Percentiles rank a stretch among this genome's conserved stretches.
These are phyloP conservation scores for Butyriboletus loyo DNA, from an alignment of 768 basidiomycete species.

Conservation along the genomic window DNA sequence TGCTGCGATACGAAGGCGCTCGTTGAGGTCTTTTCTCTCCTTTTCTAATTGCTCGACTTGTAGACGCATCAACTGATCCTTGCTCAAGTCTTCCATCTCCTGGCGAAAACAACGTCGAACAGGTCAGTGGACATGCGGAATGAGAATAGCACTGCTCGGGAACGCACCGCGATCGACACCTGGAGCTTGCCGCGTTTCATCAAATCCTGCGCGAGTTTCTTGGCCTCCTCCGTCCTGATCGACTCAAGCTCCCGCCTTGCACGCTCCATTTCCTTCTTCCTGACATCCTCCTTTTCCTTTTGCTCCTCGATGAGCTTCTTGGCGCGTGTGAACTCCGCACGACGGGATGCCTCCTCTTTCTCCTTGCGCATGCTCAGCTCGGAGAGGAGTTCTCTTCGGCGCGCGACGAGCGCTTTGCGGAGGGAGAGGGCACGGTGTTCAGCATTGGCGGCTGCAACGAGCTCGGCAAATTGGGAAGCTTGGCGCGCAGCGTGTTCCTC, in stretches of 20 bases:
- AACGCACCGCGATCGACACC: constrained; percentile 66
- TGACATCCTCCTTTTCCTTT: constrained; percentile 57
- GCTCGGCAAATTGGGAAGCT: constrained; percentile 51
- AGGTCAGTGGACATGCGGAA: background rate
- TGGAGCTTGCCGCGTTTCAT: constrained; percentile 75
- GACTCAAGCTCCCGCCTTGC: constrained; percentile 66
- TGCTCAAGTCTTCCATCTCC: constrained; percentile 83
- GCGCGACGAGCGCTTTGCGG: constrained; percentile 76
- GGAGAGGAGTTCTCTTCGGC: constrained; percentile 79
- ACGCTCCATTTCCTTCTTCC: constrained; percentile 70
- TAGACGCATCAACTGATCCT: constrained; percentile 80
- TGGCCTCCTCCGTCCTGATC: constrained; percentile 67
- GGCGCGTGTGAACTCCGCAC: constrained; percentile 62
- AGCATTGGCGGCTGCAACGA: constrained; percentile 62
- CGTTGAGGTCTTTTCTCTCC: constrained; percentile 85
- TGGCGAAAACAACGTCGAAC: constrained; percentile 23
- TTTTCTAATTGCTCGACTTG: constrained; percentile 96
- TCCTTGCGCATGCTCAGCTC: constrained; percentile 84
- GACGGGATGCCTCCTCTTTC: constrained; percentile 80
- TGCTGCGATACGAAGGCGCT: constrained; percentile 73
- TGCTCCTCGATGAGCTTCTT: constrained; percentile 70
- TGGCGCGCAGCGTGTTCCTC: constrained; percentile 45
- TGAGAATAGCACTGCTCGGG: background rate
- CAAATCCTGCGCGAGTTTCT: constrained; percentile 81
- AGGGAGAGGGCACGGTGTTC: constrained; percentile 78